Conservation (phyloP, 1,139 yeast genomes). For the Taphrina confusa region DNA sequence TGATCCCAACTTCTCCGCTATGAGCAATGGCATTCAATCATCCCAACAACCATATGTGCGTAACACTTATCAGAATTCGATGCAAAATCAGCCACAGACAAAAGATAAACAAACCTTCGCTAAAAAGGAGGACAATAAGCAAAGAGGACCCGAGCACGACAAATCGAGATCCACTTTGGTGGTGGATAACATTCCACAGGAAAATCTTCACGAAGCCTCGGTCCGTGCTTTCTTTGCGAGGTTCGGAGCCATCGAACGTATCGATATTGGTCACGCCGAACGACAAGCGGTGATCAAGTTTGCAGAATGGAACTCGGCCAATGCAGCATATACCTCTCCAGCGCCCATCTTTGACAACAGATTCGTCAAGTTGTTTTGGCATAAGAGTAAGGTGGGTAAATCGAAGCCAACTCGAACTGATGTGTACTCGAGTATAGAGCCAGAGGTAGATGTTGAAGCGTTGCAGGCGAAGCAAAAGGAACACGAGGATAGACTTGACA, state of each 20-base stretch:
- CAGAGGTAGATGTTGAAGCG: constrained; percentile 47
- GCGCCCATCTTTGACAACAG: constrained; percentile 55
- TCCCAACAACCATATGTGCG: constrained; percentile 2
- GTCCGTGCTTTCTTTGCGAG: constrained; percentile 48
- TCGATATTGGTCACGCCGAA: constrained; percentile 42
- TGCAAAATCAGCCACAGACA: not conserved
- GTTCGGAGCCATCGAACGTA: constrained; percentile 49
- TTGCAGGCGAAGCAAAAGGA: constrained; percentile 49
- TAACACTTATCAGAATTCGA: not conserved
- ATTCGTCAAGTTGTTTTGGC: constrained; percentile 54
- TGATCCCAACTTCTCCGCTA: constrained; percentile 38
- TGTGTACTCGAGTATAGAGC: constrained; percentile 43
- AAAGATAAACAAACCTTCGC: not conserved
- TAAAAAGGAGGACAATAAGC: not conserved
- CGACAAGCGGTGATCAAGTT: constrained; percentile 50
- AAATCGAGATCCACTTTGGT: constrained; percentile 44
- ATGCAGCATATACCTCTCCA: constrained; percentile 52
- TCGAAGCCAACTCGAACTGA: constrained; percentile 43
- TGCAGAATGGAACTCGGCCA: constrained; percentile 49
- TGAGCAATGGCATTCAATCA: constrained; percentile 6
- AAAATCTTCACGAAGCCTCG: constrained; percentile 47
- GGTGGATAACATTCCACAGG: constrained; percentile 52
- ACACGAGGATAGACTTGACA: constrained; percentile 50
- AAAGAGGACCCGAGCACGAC: constrained; percentile 37
- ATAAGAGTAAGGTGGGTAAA: constrained; percentile 38